Percentiles rank a stretch among this genome's conserved stretches.
phyloP scores from a whole-genome alignment of 495 filamentous ascomycete species.

The Staphylotrichum tortipilum region DNA sequence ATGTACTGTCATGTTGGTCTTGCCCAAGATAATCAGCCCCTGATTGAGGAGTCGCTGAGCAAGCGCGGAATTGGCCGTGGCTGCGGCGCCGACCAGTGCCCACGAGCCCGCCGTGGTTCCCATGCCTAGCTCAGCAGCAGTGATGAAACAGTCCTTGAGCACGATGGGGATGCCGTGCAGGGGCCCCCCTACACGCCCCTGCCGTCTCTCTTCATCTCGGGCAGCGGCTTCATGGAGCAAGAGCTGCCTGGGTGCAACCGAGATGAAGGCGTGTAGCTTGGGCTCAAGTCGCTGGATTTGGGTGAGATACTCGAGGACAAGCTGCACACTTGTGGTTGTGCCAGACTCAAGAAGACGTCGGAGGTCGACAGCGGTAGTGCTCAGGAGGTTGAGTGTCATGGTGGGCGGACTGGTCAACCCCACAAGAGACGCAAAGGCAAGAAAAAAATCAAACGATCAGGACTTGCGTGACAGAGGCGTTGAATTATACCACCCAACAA shows the following conservation, averaged over 20 bases:
- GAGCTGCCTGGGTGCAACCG: constrained; percentile 47
- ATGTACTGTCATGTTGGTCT: constrained; percentile 32
- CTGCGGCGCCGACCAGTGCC: constrained; percentile 10
- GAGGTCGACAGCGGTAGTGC: constrained; percentile 30
- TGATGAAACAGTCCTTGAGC: constrained; percentile 31
- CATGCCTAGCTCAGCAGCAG: constrained; percentile 31
- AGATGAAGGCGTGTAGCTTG: constrained; percentile 43
- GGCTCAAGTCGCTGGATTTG: constrained; percentile 44
- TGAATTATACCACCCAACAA: no score
- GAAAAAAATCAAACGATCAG: no score
- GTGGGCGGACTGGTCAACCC: no score
- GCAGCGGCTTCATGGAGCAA: constrained; percentile 3
- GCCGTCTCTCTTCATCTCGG: constrained; percentile 46
- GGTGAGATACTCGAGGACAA: constrained; percentile 38
- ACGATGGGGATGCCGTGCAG: constrained; percentile 39
- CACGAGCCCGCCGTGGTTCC: constrained; percentile 33
- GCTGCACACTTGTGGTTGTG: constrained; percentile 32
- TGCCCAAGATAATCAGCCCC: constrained; percentile 41
- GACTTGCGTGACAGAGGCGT: no score
- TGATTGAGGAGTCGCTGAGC: constrained; percentile 27
- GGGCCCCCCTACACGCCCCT: constrained; percentile 45
- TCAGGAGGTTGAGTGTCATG: constrained; percentile 22
- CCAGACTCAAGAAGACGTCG: constrained; percentile 24
- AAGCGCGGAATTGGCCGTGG: constrained; percentile 7
- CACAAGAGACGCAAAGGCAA: no score